Conservation (phyloP, 345 rosid species). For the Sonneratia alba region DNA sequence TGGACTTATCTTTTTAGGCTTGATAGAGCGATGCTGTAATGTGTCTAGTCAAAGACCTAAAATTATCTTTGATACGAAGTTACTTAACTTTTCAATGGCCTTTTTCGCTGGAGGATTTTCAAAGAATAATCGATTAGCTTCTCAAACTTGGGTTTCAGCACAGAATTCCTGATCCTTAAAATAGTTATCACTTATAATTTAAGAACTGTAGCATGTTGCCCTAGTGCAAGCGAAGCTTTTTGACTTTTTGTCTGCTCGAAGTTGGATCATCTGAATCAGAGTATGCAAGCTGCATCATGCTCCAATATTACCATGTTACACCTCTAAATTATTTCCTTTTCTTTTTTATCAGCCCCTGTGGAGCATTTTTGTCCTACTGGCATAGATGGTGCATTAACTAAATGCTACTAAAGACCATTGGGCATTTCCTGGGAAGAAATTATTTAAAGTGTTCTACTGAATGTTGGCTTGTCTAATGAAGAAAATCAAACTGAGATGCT, state of each 20-base stretch:
- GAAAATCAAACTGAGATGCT: too few relatives aligned
- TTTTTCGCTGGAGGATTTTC: background rate
- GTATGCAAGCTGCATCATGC: background rate
- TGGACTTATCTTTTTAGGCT: background rate
- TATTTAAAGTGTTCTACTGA: too few relatives aligned
- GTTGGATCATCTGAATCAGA: background rate
- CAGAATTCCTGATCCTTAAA: too few relatives aligned
- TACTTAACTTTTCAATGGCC: background rate
- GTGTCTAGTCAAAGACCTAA: background rate
- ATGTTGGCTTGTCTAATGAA: too few relatives aligned
- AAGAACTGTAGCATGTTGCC: too few relatives aligned
- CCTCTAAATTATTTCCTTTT: background rate
- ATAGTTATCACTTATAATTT: too few relatives aligned
- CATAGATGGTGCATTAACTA: too few relatives aligned
- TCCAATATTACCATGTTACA: background rate
- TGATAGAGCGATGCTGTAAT: background rate
- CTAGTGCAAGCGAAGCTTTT: too few relatives aligned
- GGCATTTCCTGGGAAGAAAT: too few relatives aligned
- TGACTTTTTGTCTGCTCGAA: background rate
- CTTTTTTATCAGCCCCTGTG: background rate
- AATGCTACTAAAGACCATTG: too few relatives aligned
- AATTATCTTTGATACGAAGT: background rate
- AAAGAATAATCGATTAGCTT: background rate
- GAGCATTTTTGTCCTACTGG: background rate
- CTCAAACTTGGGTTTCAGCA: background rate